These are phyloP conservation scores for Talaromyces atroroseus DNA, from an alignment of 2,329 filamentous ascomycete species.

Conservation along the genomic window DNA sequence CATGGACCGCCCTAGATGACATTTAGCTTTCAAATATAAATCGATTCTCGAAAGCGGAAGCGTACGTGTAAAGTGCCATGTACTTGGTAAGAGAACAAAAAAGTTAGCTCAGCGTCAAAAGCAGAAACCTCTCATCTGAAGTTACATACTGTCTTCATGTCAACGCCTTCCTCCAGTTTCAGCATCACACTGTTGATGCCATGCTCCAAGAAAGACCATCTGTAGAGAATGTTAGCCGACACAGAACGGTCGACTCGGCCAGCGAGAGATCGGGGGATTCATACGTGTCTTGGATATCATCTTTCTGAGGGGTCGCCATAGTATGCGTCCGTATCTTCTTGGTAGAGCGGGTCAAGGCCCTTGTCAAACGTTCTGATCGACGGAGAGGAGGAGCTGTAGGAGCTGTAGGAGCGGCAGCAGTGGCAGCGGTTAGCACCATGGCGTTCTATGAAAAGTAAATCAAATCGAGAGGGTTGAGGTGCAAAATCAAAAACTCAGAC, in stretches of 20 bases:
- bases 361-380: slow-evolving; percentile 12
- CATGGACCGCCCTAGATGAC: slow-evolving; percentile 72
- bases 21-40: slow-evolving; percentile 14
- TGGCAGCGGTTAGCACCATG: slow-evolving; percentile 12
- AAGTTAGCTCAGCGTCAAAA: slow-evolving; percentile 14
- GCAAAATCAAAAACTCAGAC: background rate
- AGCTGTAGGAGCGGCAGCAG: slow-evolving; percentile 9
- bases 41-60: slow-evolving; percentile 16
- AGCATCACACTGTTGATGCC: slow-evolving; percentile 93
- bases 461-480: background rate
- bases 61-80: slow-evolving; percentile 91
- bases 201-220: slow-evolving; percentile 83
- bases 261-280: slow-evolving; percentile 23
- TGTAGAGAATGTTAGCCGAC: slow-evolving; percentile 32
- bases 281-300: slow-evolving; percentile 58
- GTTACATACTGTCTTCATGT: slow-evolving; percentile 71
- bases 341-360: slow-evolving; percentile 4
- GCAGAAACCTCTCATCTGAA: background rate
- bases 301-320: slow-evolving; percentile 46
- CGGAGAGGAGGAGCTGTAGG: slow-evolving; percentile 1
- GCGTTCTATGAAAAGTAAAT: background rate
- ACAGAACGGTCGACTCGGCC: background rate
- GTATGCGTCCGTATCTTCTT: slow-evolving; percentile 25
- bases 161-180: slow-evolving; percentile 84
- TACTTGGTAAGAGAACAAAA: slow-evolving; percentile 50